A percentile compares a stretch with the other conserved stretches of the same genome.
Conservation (phyloP, 495 filamentous ascomycete species). For the Neurospora terricola region DNA sequence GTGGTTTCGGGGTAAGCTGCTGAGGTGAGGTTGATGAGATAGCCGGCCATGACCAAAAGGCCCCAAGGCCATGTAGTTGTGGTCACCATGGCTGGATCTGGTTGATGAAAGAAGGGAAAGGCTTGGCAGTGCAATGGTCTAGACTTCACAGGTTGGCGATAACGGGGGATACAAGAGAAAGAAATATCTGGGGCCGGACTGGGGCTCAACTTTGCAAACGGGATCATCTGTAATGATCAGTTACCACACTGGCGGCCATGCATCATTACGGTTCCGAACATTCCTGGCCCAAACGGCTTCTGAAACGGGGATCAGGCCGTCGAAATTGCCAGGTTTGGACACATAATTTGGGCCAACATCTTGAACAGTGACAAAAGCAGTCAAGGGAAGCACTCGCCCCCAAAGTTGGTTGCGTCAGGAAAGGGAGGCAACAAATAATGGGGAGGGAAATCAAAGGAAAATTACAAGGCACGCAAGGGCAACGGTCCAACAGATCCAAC, state of each 20-base stretch:
- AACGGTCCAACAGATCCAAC: not conserved
- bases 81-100: not conserved
- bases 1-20: conserved; percentile 29
- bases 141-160: not conserved
- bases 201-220: not conserved
- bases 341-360: not conserved
- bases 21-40: conserved; percentile 3
- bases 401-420: not conserved
- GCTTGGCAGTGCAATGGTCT: not conserved
- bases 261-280: not conserved
- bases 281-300: not conserved
- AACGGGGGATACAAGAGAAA: not conserved
- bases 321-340: not conserved
- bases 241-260: not conserved
- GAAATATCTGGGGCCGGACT: not conserved
- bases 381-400: not conserved
- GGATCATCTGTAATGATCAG: not conserved
- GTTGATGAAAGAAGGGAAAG: not conserved
- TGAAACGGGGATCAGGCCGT: not conserved
- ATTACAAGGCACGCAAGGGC: not conserved
- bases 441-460: not conserved
- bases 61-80: not conserved
- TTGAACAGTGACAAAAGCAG: not conserved
- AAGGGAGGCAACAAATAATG: not conserved
- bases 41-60: not conserved